Conservation (phyloP, 495 filamentous ascomycete genomes). For the Elasticomyces elasticus region DNA sequence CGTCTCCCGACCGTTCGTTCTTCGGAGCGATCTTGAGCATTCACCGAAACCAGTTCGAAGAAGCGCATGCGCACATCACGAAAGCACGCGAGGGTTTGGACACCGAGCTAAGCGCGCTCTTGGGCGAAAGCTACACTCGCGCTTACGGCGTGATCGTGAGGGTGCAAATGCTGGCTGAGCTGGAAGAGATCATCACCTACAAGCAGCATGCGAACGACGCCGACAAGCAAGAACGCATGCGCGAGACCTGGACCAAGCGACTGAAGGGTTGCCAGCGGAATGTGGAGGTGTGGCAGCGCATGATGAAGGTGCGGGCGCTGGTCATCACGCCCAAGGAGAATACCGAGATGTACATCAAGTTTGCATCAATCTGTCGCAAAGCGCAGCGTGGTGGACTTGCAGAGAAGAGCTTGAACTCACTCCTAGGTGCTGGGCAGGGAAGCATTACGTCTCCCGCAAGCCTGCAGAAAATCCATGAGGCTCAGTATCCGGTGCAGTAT, state of each 20-base stretch:
- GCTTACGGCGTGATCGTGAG: conserved; percentile 93
- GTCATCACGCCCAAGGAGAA: conserved; percentile 87
- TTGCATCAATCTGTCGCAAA: conserved; percentile 93
- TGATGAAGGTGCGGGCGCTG: conserved; percentile 87
- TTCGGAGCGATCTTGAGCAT: conserved; percentile 91
- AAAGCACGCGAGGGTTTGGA: conserved; percentile 88
- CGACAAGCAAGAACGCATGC: conserved; percentile 81
- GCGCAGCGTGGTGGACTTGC: conserved; percentile 90
- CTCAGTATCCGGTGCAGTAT: conserved; percentile 62
- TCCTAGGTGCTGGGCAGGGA: conserved; percentile 51
- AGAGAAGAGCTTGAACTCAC: conserved; percentile 81
- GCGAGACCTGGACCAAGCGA: conserved; percentile 87
- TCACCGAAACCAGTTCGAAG: conserved; percentile 88
- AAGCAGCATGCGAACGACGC: conserved; percentile 72
- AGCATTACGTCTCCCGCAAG: conserved; percentile 21
- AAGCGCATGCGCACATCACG: conserved; percentile 74
- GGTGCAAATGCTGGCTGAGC: conserved; percentile 95
- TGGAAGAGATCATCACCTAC: conserved; percentile 96
- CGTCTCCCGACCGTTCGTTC: conserved; percentile 89
- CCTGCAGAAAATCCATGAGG: conserved; percentile 27
- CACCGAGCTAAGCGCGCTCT: conserved; percentile 83
- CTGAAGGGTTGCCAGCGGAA: conserved; percentile 93
- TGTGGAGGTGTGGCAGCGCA: conserved; percentile 95
- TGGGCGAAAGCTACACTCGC: conserved; percentile 92
- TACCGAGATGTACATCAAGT: conserved; percentile 98